Evolutionary conservation across 352 stramenopile species (phyloP), one percentile per base, ranked within the genome.

Genomic region (Globisporangium cystogenes): DNA sequence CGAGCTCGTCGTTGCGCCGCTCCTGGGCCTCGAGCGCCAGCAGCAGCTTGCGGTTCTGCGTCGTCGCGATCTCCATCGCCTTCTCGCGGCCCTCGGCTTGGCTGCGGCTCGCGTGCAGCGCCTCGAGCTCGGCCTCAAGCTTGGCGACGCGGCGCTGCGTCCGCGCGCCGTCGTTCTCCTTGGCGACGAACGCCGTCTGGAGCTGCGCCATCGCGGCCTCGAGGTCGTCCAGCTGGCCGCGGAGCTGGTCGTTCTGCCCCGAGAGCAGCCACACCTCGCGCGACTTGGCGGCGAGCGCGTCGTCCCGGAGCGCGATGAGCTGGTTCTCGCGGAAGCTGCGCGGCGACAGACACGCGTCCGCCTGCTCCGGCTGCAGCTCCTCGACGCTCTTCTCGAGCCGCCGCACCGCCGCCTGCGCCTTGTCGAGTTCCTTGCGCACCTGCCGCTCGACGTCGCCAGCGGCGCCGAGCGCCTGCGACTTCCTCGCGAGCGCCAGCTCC

Each of bases 301-400:
- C 82, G 52, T 93, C 82, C 1, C 82, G 71, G 14, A 93, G 64
- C 39, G 72, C 65, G 35, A 93, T 85, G 24, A 93, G 65, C 48
- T 89, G 75, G 41, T 82, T 85, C 49, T 93, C 82, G 18, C 59
- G 68, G 47, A 86, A 93, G 58, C 79, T 88, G 0, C 79, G 75
- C 26, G 82, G 79, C 10, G 77, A 90, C 8, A 93, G 53, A 41
- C 79, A 88, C 5, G 72, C 82, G 45, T 93, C 82, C 11, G 64
- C 66, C 0, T 56, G 65, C 36, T 74, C 59, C 3, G 70, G 72
- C 12, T 77, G 65, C 40, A 71, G 47, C 0, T 74, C 59, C 37
- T 75, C 68, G 0, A 76, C 69, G 14, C 53, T 73, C 54, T 79
- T 81, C 45, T 86, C 77, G 1, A 82, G 57, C 6, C 64, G 62